These are phyloP conservation scores for Leccinum sublutescens DNA, from an alignment of 768 basidiomycete genomes.

Conservation along the genomic window DNA sequence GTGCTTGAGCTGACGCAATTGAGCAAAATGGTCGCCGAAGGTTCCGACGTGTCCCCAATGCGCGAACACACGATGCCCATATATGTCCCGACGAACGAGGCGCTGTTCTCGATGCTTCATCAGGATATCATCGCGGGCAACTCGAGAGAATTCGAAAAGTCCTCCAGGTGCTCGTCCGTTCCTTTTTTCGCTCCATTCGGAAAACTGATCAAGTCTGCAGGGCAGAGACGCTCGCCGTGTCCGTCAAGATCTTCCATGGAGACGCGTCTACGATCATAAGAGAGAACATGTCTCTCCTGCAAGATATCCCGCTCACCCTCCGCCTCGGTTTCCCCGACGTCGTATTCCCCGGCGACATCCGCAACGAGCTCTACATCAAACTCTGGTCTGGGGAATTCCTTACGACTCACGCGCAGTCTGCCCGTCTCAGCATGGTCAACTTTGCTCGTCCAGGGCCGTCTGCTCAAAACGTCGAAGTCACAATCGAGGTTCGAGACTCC, in stretches of 20 bases:
- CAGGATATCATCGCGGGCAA: constrained; percentile 89
- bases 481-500: constrained; percentile 79
- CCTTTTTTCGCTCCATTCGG: not conserved
- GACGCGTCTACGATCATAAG: constrained; percentile 67
- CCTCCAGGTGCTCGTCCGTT: constrained; percentile 55
- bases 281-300: constrained; percentile 82
- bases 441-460: constrained; percentile 59
- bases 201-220: constrained; percentile 37
- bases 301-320: constrained; percentile 76
- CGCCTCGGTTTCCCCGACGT: constrained; percentile 96
- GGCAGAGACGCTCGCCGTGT: constrained; percentile 84
- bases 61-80: constrained; percentile 88
- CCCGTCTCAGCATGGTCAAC: constrained; percentile 55
- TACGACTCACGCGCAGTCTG: constrained; percentile 47
- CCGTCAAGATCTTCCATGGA: constrained; percentile 87
- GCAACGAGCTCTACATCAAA: constrained; percentile 96
- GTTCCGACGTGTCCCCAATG: constrained; percentile 57
- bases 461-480: constrained; percentile 72
- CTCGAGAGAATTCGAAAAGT: constrained; percentile 78
- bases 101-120: constrained; percentile 88
- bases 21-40: constrained; percentile 62
- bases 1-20: constrained; percentile 83
- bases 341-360: constrained; percentile 87
- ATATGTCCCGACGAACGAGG: constrained; percentile 78
- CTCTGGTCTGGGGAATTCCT: constrained; percentile 92